These are phyloP conservation scores for Bruguiera sexangula DNA, from an alignment of 345 rosid genomes.

Conservation along the genomic window DNA sequence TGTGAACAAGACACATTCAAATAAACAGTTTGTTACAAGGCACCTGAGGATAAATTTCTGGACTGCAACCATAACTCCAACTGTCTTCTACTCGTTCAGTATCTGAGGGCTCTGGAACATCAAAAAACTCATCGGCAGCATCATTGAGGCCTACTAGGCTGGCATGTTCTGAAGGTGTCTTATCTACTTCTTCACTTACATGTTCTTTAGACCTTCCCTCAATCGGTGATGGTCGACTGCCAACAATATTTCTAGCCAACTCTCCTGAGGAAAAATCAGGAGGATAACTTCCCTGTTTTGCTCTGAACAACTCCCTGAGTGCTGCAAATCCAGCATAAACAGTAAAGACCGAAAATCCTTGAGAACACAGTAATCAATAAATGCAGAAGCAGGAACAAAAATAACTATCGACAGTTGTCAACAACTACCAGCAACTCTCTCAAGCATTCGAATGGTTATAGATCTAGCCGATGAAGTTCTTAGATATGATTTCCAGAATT, in stretches of 20 bases:
- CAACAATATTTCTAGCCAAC: conserved; percentile 42
- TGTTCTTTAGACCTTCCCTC: conserved; percentile 42
- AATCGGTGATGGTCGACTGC: conserved; percentile 29
- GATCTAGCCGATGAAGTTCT: conserved; percentile 68
- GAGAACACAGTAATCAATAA: background rate
- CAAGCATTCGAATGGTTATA: conserved; percentile 85
- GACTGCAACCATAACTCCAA: conserved; percentile 67
- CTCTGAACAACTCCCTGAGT: conserved; percentile 70
- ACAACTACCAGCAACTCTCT: conserved; percentile 76
- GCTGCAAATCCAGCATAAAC: conserved; percentile 46
- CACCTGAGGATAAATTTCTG: conserved; percentile 64
- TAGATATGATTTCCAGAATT: conserved; percentile 80
- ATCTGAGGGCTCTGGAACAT: conserved; percentile 80
- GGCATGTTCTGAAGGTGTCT: conserved; percentile 63
- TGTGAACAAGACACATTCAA: conserved; percentile 1
- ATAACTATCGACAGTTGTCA: background rate
- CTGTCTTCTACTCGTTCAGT: conserved; percentile 50
- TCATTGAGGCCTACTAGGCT: conserved; percentile 77
- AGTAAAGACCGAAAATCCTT: no score
- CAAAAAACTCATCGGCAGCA: conserved; percentile 87
- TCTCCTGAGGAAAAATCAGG: conserved; percentile 68
- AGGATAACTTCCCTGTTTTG: conserved; percentile 58
- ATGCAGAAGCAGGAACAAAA: conserved; percentile 7
- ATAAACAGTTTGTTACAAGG: conserved; percentile 4
- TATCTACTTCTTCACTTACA: conserved; percentile 52